A percentile compares a stretch with the other conserved stretches of the same genome.
phyloP scores from a whole-genome alignment of 352 stramenopile genomes.

The Phytophthora sp. region DNA sequence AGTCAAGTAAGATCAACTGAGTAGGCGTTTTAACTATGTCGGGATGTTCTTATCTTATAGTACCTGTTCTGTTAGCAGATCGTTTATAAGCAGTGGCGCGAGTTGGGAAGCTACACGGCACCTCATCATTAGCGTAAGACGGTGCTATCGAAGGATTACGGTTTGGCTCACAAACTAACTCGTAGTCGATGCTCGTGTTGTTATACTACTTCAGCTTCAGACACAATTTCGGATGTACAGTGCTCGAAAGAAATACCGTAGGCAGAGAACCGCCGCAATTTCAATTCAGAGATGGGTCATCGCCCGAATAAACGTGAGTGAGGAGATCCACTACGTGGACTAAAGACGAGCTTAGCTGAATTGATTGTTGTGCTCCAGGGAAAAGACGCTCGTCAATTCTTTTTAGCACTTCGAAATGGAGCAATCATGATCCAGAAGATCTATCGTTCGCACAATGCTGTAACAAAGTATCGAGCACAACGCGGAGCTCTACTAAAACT shows the following conservation, averaged over 20 bases:
- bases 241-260: constrained; percentile 54
- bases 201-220: constrained; percentile 57
- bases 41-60: background rate
- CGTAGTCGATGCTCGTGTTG: too few species aligned
- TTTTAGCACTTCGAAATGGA: constrained; percentile 34
- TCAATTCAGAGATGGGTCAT: constrained; percentile 63
- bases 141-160: background rate
- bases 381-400: constrained; percentile 34
- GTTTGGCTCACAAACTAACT: constrained; percentile 1
- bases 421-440: constrained; percentile 53
- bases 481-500: constrained; percentile 36
- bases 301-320: constrained; percentile 55
- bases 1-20: constrained; percentile 43
- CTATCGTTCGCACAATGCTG: constrained; percentile 42
- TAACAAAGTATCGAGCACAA: constrained; percentile 30
- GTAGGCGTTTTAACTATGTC: background rate
- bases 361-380: constrained; percentile 22
- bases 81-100: constrained; percentile 52
- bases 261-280: constrained; percentile 38
- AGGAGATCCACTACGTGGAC: too few species aligned
- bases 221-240: constrained; percentile 77
- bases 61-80: constrained; percentile 34
- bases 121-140: constrained; percentile 68
- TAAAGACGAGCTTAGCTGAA: constrained; percentile 1
- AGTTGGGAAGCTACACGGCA: constrained; percentile 74